Base-by-base conservation (phyloP, 2,329 filamentous ascomycete genomes). In the Alternaria sp. region DNA sequence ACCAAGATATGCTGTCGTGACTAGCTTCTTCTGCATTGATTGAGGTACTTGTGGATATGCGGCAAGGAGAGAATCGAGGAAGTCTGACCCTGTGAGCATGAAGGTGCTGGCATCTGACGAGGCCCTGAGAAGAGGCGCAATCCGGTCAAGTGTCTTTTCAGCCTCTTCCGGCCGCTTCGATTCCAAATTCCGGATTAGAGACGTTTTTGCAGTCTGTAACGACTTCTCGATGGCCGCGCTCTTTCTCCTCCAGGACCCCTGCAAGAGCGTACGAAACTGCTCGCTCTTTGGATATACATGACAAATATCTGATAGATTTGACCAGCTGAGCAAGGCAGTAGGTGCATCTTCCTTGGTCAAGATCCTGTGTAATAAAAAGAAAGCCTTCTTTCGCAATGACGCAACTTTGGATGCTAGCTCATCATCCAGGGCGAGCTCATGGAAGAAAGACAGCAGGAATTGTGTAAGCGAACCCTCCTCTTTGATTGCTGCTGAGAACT, bases 1-100 rank as follows among this genome's bases (percentile, higher is more conserved):
- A 40, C 91, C 91, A 4, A 97, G 82, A 72, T 95, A 97, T 12
- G 87, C 82, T 4, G 91, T 90, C 1, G 90, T 88, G 48, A 94
- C 84, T 30, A 97, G 85, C 16, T 86, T 85, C 64, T 87, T 90
- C 60, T 89, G 87, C 44, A 93, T 84, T 18, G 74, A 67, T 22
- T 86, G 85, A 58, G 89, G 87, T 77, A 87, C 88, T 59, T 89
- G 85, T 50, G 82, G 84, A 77, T 90, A 94, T 63, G 89, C 89
- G 51, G 81, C 81, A 38, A 87, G 82, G 12, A 97, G 83, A 0
- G 90, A 88, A 75, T 97, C 94, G 20, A 97, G 79, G 69, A 95
- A 94, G 78, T 97, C 94, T 52, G 91, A 93, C 1, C 94, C 94
- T 0, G 91, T 91, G 68, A 97, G 86, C 70, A 97, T 89, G 67